Conservation (phyloP, 257 asterid species). For the Phtheirospermum japonicum region DNA sequence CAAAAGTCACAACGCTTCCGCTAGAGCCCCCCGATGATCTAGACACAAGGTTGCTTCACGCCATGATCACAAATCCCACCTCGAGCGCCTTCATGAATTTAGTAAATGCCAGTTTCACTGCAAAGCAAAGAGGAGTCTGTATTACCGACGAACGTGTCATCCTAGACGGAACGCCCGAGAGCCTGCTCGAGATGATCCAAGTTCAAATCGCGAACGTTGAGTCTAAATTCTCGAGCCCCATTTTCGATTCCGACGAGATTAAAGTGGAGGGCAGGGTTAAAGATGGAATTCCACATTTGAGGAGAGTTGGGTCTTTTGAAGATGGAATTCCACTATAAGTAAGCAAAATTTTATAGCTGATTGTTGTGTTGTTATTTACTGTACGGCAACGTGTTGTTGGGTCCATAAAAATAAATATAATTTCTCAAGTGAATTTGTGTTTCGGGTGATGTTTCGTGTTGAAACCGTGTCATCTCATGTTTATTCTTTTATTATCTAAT, state of each 20-base stretch:
- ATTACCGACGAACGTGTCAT: conserved; percentile 64
- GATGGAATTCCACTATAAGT: no score
- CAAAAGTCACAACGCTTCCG: conserved; percentile 72
- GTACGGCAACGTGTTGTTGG: no score
- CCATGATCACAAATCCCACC: conserved; percentile 92
- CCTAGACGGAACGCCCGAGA: conserved; percentile 81
- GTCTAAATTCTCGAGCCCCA: conserved; percentile 84
- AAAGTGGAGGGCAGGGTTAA: conserved; percentile 83
- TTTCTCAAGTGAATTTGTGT: no score
- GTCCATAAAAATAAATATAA: no score
- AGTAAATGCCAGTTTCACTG: conserved; percentile 90
- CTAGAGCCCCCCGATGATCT: conserved; percentile 91
- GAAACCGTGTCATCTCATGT: background rate
- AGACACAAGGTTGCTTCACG: conserved; percentile 85
- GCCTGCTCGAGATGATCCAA: conserved; percentile 69
- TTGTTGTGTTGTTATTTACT: no score
- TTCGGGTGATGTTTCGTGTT: no score
- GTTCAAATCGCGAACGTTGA: conserved; percentile 82
- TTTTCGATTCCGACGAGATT: conserved; percentile 74
- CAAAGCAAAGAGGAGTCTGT: conserved; percentile 81
- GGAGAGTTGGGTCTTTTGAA: conserved; percentile 80
- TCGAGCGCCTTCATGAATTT: conserved; percentile 69
- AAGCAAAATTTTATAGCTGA: no score
- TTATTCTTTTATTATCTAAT: no score
- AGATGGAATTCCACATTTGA: conserved; percentile 85